Evolutionary conservation across 2,329 filamentous ascomycete species (phyloP).

Genomic region (Neonectria hederae): DNA sequence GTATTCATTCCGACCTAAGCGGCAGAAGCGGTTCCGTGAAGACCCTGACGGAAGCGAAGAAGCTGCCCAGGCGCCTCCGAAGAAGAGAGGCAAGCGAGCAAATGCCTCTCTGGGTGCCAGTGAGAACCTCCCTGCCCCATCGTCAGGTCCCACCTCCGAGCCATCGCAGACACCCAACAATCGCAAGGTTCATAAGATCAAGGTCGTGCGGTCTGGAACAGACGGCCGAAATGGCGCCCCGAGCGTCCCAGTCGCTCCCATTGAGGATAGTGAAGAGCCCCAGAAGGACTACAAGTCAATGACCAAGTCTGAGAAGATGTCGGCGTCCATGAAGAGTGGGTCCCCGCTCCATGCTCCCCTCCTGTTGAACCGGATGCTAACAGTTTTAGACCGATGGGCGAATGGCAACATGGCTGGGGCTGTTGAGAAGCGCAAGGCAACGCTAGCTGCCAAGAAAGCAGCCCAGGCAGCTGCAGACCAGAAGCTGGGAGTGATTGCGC

Average conservation of each 20-base stretch:
- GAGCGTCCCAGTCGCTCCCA: not conserved
- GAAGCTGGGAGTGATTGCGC: constrained; percentile 48
- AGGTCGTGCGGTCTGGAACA: constrained; percentile 46
- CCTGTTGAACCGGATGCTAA: constrained; percentile 37
- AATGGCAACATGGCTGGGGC: constrained; percentile 68
- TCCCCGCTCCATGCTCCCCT: constrained; percentile 2
- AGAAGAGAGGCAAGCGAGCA: constrained; percentile 50
- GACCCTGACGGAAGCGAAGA: constrained; percentile 56
- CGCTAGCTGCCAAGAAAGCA: constrained; percentile 67
- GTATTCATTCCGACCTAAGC: constrained; percentile 64
- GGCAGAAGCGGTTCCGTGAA: constrained; percentile 63
- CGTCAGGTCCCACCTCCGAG: constrained; percentile 35
- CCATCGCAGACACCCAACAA: constrained; percentile 29
- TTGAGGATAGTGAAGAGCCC: constrained; percentile 51
- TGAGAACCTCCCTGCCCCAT: constrained; percentile 28
- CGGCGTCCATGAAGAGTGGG: constrained; percentile 71
- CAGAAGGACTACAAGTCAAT: constrained; percentile 67
- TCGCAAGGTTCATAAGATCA: constrained; percentile 52
- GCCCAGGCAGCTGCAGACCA: constrained; percentile 54
- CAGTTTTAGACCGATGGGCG: constrained; percentile 63
- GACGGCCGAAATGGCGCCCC: constrained; percentile 42
- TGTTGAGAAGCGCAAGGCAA: constrained; percentile 69
- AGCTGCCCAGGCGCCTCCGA: constrained; percentile 48
- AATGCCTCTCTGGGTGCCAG: constrained; percentile 22
- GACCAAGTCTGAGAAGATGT: constrained; percentile 74